These are phyloP conservation scores for Cyberlindnera misumaiensis DNA, from an alignment of 805 yeast species.

Conservation along the genomic window DNA sequence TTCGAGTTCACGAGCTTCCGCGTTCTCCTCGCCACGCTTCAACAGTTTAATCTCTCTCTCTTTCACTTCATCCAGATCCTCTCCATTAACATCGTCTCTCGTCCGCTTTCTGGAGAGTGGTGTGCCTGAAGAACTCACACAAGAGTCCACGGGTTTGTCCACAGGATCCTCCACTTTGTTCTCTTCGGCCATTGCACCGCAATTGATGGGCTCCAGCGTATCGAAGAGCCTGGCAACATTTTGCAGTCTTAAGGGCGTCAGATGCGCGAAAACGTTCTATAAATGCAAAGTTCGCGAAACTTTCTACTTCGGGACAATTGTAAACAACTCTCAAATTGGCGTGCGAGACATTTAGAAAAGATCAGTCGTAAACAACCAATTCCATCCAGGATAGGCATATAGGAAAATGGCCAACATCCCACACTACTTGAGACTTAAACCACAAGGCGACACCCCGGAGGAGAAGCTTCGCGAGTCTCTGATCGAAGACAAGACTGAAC, in stretches of 20 bases:
- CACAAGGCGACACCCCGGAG: slow-evolving; percentile 19
- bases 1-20: slow-evolving; percentile 6
- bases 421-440: slow-evolving; percentile 33
- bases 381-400: neutral
- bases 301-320: slow-evolving; percentile 7
- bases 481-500: slow-evolving; percentile 19
- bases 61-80: slow-evolving; percentile 11
- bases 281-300: slow-evolving; percentile 1
- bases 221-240: neutral
- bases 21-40: slow-evolving; percentile 14
- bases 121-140: neutral
- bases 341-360: neutral
- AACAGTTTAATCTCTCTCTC: slow-evolving; percentile 15
- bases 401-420: slow-evolving; percentile 23
- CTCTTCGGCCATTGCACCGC: slow-evolving; percentile 1
- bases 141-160: neutral
- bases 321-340: slow-evolving; percentile 7
- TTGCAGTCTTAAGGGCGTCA: neutral
- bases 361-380: too few species aligned
- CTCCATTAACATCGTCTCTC: slow-evolving; percentile 22
- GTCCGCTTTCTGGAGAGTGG: slow-evolving; percentile 22
- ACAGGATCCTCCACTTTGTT: neutral
- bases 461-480: slow-evolving; percentile 11
- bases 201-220: too few species aligned
- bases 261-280: neutral